Evolutionary conservation across 208 protist genomes (phyloP).

Genomic region (Trypanosoma caninum): DNA sequence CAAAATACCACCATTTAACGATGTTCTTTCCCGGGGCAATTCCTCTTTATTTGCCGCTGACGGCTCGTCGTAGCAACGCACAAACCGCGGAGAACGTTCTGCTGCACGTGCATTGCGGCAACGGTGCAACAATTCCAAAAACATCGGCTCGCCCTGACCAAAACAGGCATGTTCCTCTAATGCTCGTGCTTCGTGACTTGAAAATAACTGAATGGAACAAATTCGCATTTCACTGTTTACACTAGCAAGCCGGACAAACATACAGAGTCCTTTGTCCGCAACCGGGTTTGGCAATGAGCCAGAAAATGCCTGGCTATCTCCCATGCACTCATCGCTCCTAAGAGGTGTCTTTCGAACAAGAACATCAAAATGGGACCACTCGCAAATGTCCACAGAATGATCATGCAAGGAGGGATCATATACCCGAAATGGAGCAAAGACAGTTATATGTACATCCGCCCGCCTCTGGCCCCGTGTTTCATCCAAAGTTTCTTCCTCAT

Average conservation of each 20-base stretch:
- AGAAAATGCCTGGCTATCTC: slow-evolving; percentile 1
- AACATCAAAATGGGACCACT: slow-evolving; percentile 73
- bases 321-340: not conserved
- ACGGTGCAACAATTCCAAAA: slow-evolving; percentile 41
- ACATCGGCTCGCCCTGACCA: slow-evolving; percentile 54
- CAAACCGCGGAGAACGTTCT: not conserved
- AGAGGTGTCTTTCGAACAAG: slow-evolving; percentile 63
- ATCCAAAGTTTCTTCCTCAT: not conserved
- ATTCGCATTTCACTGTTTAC: slow-evolving; percentile 80
- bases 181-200: slow-evolving; percentile 38
- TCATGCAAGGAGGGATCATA: slow-evolving; percentile 63
- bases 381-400: slow-evolving; percentile 50
- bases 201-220: slow-evolving; percentile 64
- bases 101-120: not conserved
- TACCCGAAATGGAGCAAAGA: slow-evolving; percentile 72
- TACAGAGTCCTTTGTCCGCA: slow-evolving; percentile 43
- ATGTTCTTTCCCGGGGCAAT: not conserved
- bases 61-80: slow-evolving; percentile 15
- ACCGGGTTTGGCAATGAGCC: slow-evolving; percentile 26
- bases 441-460: slow-evolving; percentile 39
- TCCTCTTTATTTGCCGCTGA: not conserved
- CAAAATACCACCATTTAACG: not conserved
- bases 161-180: slow-evolving; percentile 59
- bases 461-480: slow-evolving; percentile 14
- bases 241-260: slow-evolving; percentile 67